Conservation (phyloP, 2,329 filamentous ascomycete genomes). For the Paraconiothyrium brasiliense region DNA sequence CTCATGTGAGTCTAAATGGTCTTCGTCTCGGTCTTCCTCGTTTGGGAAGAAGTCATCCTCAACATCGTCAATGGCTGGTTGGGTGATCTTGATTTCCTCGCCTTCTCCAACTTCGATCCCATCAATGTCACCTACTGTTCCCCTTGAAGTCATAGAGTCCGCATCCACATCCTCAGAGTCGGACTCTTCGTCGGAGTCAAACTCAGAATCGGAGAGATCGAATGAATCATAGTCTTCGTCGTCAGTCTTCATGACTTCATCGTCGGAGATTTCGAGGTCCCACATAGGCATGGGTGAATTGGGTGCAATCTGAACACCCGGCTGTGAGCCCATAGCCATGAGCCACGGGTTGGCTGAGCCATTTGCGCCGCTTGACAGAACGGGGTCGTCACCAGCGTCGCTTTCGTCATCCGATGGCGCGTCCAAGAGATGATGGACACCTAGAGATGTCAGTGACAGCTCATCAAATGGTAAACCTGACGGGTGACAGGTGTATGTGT, state of each 20-base stretch:
- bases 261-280: slow-evolving; percentile 63
- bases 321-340: slow-evolving; percentile 48
- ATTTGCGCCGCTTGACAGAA: slow-evolving; percentile 55
- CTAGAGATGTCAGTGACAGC: slow-evolving; percentile 9
- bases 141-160: slow-evolving; percentile 40
- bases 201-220: slow-evolving; percentile 69
- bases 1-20: slow-evolving; percentile 80
- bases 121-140: slow-evolving; percentile 71
- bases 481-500: not conserved
- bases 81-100: slow-evolving; percentile 83
- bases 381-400: slow-evolving; percentile 48
- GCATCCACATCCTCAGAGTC: slow-evolving; percentile 38
- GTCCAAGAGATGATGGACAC: slow-evolving; percentile 93
- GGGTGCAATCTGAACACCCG: slow-evolving; percentile 41
- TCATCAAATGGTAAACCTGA: not conserved
- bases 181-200: slow-evolving; percentile 44
- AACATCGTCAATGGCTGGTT: slow-evolving; percentile 89
- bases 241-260: slow-evolving; percentile 58
- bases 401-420: slow-evolving; percentile 63
- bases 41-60: slow-evolving; percentile 83
- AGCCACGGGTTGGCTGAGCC: slow-evolving; percentile 45
- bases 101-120: slow-evolving; percentile 79
- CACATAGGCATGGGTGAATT: slow-evolving; percentile 42
- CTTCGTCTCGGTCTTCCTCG: slow-evolving; percentile 77
- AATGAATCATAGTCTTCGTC: slow-evolving; percentile 43